Evolutionary conservation across 306 rosid genomes (phyloP).

Genomic region (Rubus parviflorus): DNA sequence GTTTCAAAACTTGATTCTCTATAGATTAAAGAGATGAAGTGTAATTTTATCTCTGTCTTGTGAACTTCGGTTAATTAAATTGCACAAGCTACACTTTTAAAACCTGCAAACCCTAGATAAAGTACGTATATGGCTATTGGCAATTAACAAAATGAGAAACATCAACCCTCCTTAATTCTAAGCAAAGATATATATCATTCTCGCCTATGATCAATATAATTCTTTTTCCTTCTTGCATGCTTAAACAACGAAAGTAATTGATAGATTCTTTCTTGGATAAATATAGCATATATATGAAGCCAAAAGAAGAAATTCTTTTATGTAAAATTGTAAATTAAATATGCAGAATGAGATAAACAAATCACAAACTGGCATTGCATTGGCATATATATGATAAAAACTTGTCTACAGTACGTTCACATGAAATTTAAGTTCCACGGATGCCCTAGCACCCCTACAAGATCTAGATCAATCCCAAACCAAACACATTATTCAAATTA

Average conservation of each 20-base stretch:
- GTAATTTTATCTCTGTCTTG: background rate
- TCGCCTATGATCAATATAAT: background rate
- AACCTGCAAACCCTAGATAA: background rate
- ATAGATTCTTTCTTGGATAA: background rate
- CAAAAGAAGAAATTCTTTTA: too few relatives aligned
- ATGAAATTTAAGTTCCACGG: background rate
- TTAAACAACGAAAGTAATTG: background rate
- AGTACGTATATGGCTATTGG: too few relatives aligned
- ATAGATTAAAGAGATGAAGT: background rate
- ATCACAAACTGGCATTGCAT: slow-evolving; percentile 10
- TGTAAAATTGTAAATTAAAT: too few relatives aligned
- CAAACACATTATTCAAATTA: background rate
- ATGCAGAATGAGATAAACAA: background rate
- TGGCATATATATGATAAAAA: background rate
- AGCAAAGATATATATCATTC: background rate
- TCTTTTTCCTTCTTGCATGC: too few relatives aligned
- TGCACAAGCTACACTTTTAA: background rate
- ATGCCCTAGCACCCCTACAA: background rate
- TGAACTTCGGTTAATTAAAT: background rate
- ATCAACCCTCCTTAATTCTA: background rate
- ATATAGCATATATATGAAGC: background rate
- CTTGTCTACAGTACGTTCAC: background rate
- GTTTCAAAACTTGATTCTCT: too few relatives aligned
- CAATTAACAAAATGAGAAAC: too few relatives aligned
- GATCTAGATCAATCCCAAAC: background rate